Conservation (phyloP, 208 protist species). For the Blastocrithidia nonstop region DNA sequence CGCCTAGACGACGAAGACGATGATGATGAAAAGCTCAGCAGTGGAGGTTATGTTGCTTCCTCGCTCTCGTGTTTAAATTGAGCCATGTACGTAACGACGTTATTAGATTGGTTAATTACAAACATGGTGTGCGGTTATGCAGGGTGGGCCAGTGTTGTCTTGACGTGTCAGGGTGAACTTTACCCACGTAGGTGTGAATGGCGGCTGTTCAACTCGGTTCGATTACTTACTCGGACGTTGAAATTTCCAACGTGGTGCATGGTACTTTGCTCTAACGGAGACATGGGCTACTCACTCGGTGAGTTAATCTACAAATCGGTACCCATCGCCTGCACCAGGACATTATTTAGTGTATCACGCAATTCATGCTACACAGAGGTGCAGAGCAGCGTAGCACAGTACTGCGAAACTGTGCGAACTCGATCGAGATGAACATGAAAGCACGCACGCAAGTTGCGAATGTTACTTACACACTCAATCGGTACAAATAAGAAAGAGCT, state of each 20-base stretch:
- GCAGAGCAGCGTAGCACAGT: constrained; percentile 71
- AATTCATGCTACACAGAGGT: constrained; percentile 25
- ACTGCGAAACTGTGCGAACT: constrained; percentile 38
- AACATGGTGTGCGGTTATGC: constrained; percentile 60
- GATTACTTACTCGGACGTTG: no score
- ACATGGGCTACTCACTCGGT: no score
- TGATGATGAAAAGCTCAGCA: constrained; percentile 28
- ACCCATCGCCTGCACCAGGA: constrained; percentile 38
- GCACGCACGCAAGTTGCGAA: constrained; percentile 39
- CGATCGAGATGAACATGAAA: constrained; percentile 50
- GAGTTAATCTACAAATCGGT: no score
- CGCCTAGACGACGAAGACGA: constrained; percentile 18
- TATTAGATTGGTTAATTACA: constrained; percentile 33
- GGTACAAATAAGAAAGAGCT: constrained; percentile 68
- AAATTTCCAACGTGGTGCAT: no score
- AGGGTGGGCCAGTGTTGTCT: constrained; percentile 18
- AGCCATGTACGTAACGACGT: constrained; percentile 52
- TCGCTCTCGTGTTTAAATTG: no score
- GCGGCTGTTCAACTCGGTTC: no score
- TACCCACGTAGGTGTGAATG: no score
- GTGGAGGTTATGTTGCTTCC: constrained; percentile 16
- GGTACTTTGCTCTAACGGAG: no score
- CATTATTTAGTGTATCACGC: constrained; percentile 42
- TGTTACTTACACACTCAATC: constrained; percentile 45
- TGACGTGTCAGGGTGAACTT: no score